phyloP scores from a whole-genome alignment of 805 yeast species.

The Yamadazyma takamatsuzukensis region DNA sequence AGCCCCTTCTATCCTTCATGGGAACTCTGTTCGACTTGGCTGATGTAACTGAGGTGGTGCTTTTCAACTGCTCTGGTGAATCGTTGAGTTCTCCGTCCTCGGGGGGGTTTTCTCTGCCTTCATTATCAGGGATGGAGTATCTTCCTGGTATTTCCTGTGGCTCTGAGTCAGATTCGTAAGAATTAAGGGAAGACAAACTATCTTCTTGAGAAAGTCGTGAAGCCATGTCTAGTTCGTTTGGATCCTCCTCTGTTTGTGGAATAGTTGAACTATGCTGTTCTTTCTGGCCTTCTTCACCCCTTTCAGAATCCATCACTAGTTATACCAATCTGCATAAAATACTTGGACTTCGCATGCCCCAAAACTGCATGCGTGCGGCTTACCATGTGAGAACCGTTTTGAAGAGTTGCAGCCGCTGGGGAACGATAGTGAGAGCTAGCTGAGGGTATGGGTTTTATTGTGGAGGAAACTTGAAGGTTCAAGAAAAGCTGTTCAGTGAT shows the following conservation, averaged over 20 bases:
- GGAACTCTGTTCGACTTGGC: conserved; percentile 15
- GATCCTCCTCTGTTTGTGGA: too few species aligned
- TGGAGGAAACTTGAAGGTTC: background rate
- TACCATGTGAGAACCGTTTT: too few species aligned
- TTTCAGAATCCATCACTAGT: background rate
- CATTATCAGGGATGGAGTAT: background rate
- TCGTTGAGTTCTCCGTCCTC: background rate
- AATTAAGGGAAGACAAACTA: conserved; percentile 6
- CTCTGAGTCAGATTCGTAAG: conserved; percentile 2
- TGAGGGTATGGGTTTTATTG: too few species aligned
- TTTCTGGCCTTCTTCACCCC: background rate
- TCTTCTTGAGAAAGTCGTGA: too few species aligned
- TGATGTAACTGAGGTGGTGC: conserved; percentile 4
- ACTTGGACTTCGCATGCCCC: too few species aligned
- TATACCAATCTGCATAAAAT: too few species aligned
- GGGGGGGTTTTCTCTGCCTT: background rate
- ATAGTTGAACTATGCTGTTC: too few species aligned
- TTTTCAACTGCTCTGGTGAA: background rate
- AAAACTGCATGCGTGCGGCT: too few species aligned
- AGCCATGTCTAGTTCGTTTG: too few species aligned
- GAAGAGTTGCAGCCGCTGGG: too few species aligned
- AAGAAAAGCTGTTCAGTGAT: background rate
- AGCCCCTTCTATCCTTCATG: conserved; percentile 51
- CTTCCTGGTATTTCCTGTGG: background rate
- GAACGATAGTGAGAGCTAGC: too few species aligned